Base-by-base conservation (phyloP, 164 flowering plant genomes). In the Vitis riparia region DNA sequence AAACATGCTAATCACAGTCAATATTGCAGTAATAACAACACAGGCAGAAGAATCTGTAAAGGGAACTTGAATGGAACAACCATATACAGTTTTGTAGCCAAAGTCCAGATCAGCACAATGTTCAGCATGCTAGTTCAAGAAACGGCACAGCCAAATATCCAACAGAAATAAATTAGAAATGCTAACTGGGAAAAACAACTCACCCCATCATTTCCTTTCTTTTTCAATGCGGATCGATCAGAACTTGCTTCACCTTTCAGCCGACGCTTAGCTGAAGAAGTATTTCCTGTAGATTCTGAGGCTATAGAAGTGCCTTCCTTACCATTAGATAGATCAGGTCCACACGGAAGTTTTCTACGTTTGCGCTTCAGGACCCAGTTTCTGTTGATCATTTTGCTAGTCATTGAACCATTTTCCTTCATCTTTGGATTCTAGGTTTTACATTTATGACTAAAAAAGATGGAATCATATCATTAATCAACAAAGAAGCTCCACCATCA, bases 201-300 rank as follows among this genome's bases (percentile, higher is more conserved):
- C 68, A 96, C 99, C 87, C 99, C 99, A 82, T 96, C 99, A 80
- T 88, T 78, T 76, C 99, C 99, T 75, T 88, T 96, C 79, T 78
- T 89, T 81, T 93, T 96, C 59, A 76, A 61, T 66, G 81, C 68
- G 70, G 80, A 81, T 56, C 58, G 86, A 70, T 77, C 76, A 66
- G 73, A 66, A 59, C 47, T 78, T 55, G 62, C 57, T 58, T 79
- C 88, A 71, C 62, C 63, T 63, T 83, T 88, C 68, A 75, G 68
- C 70, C 68, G 75, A 12, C 70, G 83, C 70, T 80, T 90, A 12
- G 82, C 76, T 66, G 80, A 83, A 71, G 86, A 71, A 44, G 74
- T 30, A 71, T 56, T 81, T 68, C 72, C 80, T 23, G 75, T 77
- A 77, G 87, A 77, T 67, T 87, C 93, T 59, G 78, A 64, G 14